A percentile compares a stretch with the other conserved stretches of the same genome.
These are phyloP conservation scores for Starmerella apicola DNA, from an alignment of 805 yeast species.

Conservation along the genomic window DNA sequence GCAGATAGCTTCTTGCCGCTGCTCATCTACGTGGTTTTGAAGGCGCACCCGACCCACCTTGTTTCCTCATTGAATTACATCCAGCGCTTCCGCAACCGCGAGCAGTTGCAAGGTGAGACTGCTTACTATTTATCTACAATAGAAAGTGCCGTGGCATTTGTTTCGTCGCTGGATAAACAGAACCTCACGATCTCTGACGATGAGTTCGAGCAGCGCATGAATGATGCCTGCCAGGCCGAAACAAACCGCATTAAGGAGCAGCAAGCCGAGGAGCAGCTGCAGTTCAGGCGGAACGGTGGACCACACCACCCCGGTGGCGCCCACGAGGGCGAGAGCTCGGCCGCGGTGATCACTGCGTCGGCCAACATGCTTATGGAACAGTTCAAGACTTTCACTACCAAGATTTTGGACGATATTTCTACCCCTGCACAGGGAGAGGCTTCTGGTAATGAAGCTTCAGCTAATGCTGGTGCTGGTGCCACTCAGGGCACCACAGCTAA, in stretches of 20 bases:
- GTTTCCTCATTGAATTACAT: constrained; percentile 73
- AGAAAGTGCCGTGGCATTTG: constrained; percentile 75
- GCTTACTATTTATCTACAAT: constrained; percentile 85
- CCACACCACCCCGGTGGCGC: background rate
- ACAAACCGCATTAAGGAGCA: constrained; percentile 24
- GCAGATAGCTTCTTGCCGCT: constrained; percentile 94
- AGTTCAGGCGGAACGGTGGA: too few relatives aligned
- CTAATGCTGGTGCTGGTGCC: constrained; percentile 7
- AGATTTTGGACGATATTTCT: constrained; percentile 25
- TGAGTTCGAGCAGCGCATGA: constrained; percentile 40
- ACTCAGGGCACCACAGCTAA: background rate
- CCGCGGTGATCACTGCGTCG: constrained; percentile 28
- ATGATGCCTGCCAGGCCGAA: constrained; percentile 25
- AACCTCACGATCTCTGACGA: constrained; percentile 50
- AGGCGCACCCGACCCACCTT: constrained; percentile 52
- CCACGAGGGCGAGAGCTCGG: constrained; percentile 19
- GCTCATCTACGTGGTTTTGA: constrained; percentile 63
- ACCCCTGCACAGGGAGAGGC: constrained; percentile 3
- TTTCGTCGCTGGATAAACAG: constrained; percentile 45
- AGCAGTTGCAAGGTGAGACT: constrained; percentile 73
- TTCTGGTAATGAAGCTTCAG: background rate
- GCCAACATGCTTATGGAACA: constrained; percentile 44
- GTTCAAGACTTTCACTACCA: constrained; percentile 29
- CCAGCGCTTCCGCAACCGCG: constrained; percentile 67
- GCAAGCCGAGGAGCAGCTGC: constrained; percentile 3